Evolutionary conservation across 345 rosid species (phyloP), one percentile per base, ranked within the genome.

Genomic region (Syzygium jambos): DNA sequence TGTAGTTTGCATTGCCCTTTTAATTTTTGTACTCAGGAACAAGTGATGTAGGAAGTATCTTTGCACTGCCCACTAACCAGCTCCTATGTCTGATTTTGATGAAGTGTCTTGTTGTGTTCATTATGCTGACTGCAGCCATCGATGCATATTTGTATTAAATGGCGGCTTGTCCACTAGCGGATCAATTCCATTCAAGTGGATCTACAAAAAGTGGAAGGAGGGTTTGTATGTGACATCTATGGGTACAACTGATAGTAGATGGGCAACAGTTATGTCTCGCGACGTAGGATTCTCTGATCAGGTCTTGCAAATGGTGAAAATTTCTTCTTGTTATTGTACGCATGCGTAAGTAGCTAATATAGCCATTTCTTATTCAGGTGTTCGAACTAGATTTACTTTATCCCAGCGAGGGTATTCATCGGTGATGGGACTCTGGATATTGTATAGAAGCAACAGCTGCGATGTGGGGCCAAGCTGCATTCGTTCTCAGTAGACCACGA

Each of bases 191-290:
- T 98, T 90, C 87, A 96, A 98, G 89, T 98, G 99, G 98, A 96
- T 98, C 84, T 96, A 95, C 91, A 98, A 96, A 89, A 98, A 98
- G 86, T 96, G 99, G 99, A 95, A 91, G 91, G 99, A 98, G 92
- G 99, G 95, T 52, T 98, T 98, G 87, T 93, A 90, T 86, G 98
- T 98, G 51, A 98, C 99, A 15, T 85, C 99, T 51, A 95, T 98
- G 99, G 95, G 97, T 89, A 95, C 99, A 68, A 90, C 99, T n/a
- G 96, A 98, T 52, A 92, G 93, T 88, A 94, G 96, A 89, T 98
- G 99, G 99, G 98, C 93, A 43, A 93, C 95, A 54, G 99, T 98
- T 34, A 95, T 98, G 99, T 98, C 99, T 41, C 97, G 98, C 5
- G 97, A 96, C 88, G 94, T 99, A 1, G 97, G 96, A 86, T 95